Evolutionary conservation across 805 yeast species (phyloP), one percentile per base, ranked within the genome.

Genomic region (Candida golubevii): DNA sequence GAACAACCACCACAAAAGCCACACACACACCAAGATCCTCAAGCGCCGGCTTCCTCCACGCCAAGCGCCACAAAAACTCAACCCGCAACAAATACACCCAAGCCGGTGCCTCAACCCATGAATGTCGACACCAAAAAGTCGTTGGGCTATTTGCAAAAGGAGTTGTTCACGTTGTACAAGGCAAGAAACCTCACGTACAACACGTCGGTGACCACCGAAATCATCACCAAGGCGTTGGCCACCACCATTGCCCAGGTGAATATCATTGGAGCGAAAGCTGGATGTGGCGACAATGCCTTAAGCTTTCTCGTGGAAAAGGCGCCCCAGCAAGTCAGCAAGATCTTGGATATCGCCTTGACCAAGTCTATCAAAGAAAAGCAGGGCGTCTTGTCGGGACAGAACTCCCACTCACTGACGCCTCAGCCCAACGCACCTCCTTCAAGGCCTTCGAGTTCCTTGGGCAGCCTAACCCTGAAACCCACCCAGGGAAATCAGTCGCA

Each of bases 171-270:
- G 11, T 75, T 90, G 45, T 85, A 95, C 29, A 87, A 86, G 57
- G 87, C 85, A 44, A 71, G 89, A 48, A 84, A 79, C 54, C 56
- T 71, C 35, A 79, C 88, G 47, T 79, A 83, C 47, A 88, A 85
- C 46, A 86, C 88, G 33, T 89, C 85, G 26, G 80, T 88, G 7
- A 88, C 91, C 40, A 86, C 96, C 0, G 86, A 82, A 47, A 80
- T 89, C 43, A 71, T 90, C 54, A 90, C 97, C 8, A 89, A 86
- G 55, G 96, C 97, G 1, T 72, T 90, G 53, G 96, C 97, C 3
- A 85, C 90, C 71, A 91, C 96, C 0, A 88, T 90, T 50, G 91
- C 95, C 9, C 93, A 86, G 61, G 91, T 86, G 8, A 84, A 85
- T 46, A 90, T 83, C 53, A 90, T 90, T 7, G 96, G 96, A 0